A percentile compares a stretch with the other conserved stretches of the same genome.
These are phyloP conservation scores for Lagenidium sp. DNA, from an alignment of 352 stramenopile genomes.

Conservation along the genomic window DNA sequence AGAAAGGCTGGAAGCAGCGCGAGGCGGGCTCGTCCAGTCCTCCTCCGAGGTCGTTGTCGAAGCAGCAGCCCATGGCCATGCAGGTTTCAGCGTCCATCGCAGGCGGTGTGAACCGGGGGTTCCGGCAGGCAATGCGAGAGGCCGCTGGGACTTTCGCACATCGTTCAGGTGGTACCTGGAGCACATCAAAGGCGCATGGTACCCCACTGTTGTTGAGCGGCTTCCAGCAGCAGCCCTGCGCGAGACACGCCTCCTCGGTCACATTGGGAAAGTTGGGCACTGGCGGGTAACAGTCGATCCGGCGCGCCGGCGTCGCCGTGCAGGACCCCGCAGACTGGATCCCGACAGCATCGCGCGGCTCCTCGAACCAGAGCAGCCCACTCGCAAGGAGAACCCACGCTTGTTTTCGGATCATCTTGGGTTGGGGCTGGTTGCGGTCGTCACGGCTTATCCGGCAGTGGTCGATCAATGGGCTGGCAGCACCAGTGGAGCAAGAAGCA, in stretches of 20 bases:
- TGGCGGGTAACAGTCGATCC: constrained; percentile 69
- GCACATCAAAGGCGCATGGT: constrained; percentile 50
- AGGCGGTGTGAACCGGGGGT: constrained; percentile 46
- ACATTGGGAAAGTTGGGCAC: constrained; percentile 46
- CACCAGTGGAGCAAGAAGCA: no score
- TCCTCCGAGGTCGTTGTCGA: constrained; percentile 33
- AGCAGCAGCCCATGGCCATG: constrained; percentile 60
- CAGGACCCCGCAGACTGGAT: no score
- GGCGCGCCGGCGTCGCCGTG: constrained; percentile 15
- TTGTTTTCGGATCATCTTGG: no score
- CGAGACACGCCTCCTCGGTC: constrained; percentile 71
- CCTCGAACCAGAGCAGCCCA: no score
- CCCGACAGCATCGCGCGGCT: no score
- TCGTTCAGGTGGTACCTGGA: constrained; percentile 6
- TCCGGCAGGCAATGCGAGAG: constrained; percentile 60
- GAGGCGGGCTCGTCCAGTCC: no score
- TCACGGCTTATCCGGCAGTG: no score
- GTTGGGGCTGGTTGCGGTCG: no score
- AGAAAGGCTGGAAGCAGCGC: constrained; percentile 62
- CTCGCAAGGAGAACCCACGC: no score
- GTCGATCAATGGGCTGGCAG: no score
- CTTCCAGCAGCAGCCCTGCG: constrained; percentile 81
- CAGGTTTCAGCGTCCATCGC: constrained; percentile 26
- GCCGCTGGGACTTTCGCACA: constrained; percentile 30
- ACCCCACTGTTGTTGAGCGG: constrained; percentile 39